phyloP scores from a whole-genome alignment of 306 rosid species.

The Ceratonia siliqua region DNA sequence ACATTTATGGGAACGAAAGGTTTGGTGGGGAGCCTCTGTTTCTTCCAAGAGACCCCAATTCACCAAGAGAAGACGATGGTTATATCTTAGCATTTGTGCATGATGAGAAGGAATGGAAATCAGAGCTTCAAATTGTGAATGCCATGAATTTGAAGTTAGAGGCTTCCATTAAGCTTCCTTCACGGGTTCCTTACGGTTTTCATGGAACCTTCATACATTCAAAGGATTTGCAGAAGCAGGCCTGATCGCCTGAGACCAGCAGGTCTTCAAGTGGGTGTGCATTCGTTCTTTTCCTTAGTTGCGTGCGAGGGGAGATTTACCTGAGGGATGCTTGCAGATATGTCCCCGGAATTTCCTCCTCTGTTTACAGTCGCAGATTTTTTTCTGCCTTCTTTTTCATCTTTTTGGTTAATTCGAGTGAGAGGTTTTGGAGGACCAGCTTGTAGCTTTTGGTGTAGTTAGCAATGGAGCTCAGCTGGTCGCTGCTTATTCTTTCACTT shows the following conservation, averaged over 20 bases:
- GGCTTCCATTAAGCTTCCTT: constrained; percentile 76
- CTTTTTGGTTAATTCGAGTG: constrained; percentile 35
- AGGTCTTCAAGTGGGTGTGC: background rate
- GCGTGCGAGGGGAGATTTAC: constrained; percentile 48
- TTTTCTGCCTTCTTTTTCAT: constrained; percentile 15
- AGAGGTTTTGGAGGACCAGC: constrained; percentile 65
- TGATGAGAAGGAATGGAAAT: constrained; percentile 84
- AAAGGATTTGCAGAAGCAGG: constrained; percentile 64
- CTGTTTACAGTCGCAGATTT: constrained; percentile 33
- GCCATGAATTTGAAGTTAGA: constrained; percentile 72
- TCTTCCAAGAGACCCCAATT: constrained; percentile 50
- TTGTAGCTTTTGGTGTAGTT: constrained; percentile 77
- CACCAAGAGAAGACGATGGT: constrained; percentile 69
- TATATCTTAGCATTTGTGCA: constrained; percentile 82
- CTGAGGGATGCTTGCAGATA: constrained; percentile 74
- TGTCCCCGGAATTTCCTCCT: constrained; percentile 81
- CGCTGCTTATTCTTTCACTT: constrained; percentile 60
- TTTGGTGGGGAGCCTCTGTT: constrained; percentile 95
- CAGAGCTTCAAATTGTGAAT: constrained; percentile 74
- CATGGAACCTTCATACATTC: constrained; percentile 88
- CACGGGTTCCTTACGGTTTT: constrained; percentile 92
- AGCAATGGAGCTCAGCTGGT: constrained; percentile 89
- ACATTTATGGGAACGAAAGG: constrained; percentile 58
- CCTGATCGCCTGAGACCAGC: constrained; percentile 15
- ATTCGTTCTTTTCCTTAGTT: background rate